Conservation (phyloP, 2,329 filamentous ascomycete species). For the Pyricularia sp. region DNA sequence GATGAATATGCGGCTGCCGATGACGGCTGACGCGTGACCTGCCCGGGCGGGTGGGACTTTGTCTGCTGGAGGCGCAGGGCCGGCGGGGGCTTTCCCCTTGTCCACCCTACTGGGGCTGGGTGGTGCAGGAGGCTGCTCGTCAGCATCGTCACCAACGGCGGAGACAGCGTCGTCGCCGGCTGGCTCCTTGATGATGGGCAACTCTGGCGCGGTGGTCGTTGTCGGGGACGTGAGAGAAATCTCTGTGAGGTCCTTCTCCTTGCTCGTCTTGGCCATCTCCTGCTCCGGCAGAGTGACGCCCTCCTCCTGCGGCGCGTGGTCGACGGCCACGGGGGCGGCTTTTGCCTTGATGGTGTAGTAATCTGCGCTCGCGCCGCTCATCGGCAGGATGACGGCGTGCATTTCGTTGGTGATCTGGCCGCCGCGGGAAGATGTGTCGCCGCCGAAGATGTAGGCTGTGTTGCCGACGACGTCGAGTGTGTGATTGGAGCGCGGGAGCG, state of each 20-base stretch:
- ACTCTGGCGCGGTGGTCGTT: background rate
- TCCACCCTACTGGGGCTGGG: slow-evolving; percentile 3
- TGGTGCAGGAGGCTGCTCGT: slow-evolving; percentile 12
- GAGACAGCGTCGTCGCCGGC: background rate
- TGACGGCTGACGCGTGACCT: slow-evolving; percentile 60
- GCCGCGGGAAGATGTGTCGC: slow-evolving; percentile 45
- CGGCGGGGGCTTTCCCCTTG: slow-evolving; percentile 26
- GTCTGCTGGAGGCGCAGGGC: slow-evolving; percentile 20
- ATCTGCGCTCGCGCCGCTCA: slow-evolving; percentile 47
- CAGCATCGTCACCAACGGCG: slow-evolving; percentile 10
- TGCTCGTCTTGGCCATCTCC: slow-evolving; percentile 9
- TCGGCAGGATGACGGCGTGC: slow-evolving; percentile 54
- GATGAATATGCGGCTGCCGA: slow-evolving; percentile 64
- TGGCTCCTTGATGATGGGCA: background rate
- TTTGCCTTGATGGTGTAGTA: slow-evolving; percentile 47
- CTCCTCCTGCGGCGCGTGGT: slow-evolving; percentile 12
- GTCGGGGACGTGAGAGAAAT: slow-evolving; percentile 23
- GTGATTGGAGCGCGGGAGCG: slow-evolving; percentile 66
- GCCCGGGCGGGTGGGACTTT: slow-evolving; percentile 58
- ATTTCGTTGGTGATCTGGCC: slow-evolving; percentile 62
- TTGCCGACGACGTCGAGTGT: slow-evolving; percentile 50
- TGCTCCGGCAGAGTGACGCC: slow-evolving; percentile 9
- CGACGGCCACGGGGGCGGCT: slow-evolving; percentile 18
- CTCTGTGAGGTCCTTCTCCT: slow-evolving; percentile 30
- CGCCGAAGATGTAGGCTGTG: slow-evolving; percentile 62